Evolutionary conservation across 2,329 filamentous ascomycete species (phyloP), one percentile per base, ranked within the genome.

Genomic region (Dryadomyces quercus-mongolicae): DNA sequence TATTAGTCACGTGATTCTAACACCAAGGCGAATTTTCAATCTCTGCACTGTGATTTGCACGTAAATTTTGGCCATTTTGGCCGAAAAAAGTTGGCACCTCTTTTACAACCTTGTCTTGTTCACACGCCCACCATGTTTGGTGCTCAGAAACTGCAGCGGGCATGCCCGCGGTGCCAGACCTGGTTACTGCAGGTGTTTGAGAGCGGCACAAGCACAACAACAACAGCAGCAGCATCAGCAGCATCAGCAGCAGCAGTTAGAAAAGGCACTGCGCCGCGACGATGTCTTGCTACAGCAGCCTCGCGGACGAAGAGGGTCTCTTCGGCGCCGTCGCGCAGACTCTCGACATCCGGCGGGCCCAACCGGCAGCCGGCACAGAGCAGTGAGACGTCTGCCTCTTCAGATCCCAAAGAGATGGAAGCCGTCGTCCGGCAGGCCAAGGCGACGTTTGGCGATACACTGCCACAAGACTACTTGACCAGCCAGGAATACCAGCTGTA

Each of bases 401-500:
- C 49, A 25, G 44, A 52, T 12, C 15, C 36, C 1, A 58, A 62
- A 40, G 72, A 78, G 5, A 71, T 80, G 54, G 85, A 88, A 64
- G 71, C 73, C 12, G 70, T 84, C 8, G 88, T 88, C 36, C 80
- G 86, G 54, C 75, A 81, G 60, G 85, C 88, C 40, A 81, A 85
- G 62, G 84, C 88, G 59, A 75, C 80, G 9, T 94, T 89, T 66
- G 85, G 89, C 57, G 84, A 93, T 62, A 83, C 77, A 0, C 68
- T 96, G 22, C 91, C 91, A 0, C 78, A 81, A 36, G 82, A 77
- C 38, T 81, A 88, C 61, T 68, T 96, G 52, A 82, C 74, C 38
- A 74, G 76, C 1, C 78, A 85, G 53, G 90, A 95, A 66, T 83
- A 85, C 62, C 72, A 71, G 49, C 71, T 95, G 1, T 95, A 95